Evolutionary conservation across 2,329 filamentous ascomycete species (phyloP).

Genomic region (Penicillium sp.): DNA sequence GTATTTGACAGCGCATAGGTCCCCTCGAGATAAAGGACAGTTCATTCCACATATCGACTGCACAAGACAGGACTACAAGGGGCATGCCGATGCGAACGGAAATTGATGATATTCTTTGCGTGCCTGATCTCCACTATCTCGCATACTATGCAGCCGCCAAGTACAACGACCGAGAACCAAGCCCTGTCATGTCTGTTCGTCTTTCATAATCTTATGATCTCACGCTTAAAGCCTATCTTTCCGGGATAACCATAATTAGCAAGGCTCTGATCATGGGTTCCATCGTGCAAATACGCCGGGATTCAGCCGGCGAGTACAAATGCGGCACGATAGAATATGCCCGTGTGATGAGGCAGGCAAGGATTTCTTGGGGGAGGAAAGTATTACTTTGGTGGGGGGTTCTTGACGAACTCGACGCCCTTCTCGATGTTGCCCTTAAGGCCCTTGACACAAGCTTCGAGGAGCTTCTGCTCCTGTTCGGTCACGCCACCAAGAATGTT

Average conservation of each 20-base stretch:
- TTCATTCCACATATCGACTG: not conserved
- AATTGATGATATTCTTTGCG: constrained; percentile 8
- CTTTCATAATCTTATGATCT: constrained; percentile 28
- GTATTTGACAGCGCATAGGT: not conserved
- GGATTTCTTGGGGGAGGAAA: constrained; percentile 26
- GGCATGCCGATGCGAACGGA: not conserved
- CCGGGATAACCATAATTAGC: constrained; percentile 36
- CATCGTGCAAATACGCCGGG: not conserved
- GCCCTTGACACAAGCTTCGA: constrained; percentile 71
- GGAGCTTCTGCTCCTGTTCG: constrained; percentile 83
- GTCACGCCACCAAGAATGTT: constrained; percentile 76
- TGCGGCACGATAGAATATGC: constrained; percentile 8
- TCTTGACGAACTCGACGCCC: constrained; percentile 85
- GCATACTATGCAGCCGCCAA: constrained; percentile 10
- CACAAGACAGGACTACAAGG: not conserved
- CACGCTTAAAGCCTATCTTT: constrained; percentile 48
- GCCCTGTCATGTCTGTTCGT: constrained; percentile 18
- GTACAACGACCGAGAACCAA: constrained; percentile 12
- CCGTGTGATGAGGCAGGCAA: constrained; percentile 15
- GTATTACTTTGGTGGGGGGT: constrained; percentile 82
- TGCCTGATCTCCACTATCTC: constrained; percentile 19
- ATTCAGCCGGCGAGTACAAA: constrained; percentile 12
- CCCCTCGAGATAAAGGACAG: not conserved
- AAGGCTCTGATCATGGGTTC: constrained; percentile 27
- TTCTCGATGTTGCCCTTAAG: constrained; percentile 92